Evolutionary conservation across 108 stramenopile genomes (phyloP).

Genomic region (Bacterosira constricta): DNA sequence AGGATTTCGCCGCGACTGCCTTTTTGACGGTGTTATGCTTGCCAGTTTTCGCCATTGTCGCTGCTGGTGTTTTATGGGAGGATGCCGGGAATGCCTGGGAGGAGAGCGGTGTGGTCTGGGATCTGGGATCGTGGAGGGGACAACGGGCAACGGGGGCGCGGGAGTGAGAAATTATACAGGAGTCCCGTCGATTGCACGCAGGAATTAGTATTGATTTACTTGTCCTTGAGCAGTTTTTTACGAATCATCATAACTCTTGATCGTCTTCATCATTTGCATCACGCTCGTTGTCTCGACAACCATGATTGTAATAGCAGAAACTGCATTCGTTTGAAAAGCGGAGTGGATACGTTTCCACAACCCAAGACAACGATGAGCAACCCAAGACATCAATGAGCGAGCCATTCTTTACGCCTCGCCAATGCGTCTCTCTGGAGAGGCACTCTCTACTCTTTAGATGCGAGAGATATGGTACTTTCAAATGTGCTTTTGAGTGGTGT

Average conservation of each 20-base stretch:
- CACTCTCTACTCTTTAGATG: no score
- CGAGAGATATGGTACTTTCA: no score
- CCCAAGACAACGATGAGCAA: no score
- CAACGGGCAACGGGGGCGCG: not conserved
- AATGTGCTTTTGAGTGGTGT: no score
- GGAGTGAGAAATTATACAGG: not conserved
- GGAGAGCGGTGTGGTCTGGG: not conserved
- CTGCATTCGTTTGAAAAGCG: constrained; percentile 10
- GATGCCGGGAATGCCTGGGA: not conserved
- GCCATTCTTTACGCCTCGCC: no score
- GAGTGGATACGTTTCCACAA: constrained; percentile 35
- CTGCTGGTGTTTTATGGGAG: not conserved
- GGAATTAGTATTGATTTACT: no score
- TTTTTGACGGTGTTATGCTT: no score
- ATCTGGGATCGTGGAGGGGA: not conserved
- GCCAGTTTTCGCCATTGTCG: not conserved
- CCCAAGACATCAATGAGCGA: no score
- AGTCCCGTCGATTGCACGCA: no score
- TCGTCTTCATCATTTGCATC: constrained; percentile 18
- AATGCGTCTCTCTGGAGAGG: no score
- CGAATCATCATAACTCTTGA: not conserved
- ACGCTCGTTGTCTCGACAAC: constrained; percentile 28
- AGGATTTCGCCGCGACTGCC: not conserved
- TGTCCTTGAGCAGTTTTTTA: not conserved
- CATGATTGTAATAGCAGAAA: constrained; percentile 25